phyloP scores from a whole-genome alignment of 352 stramenopile species.

The Globisporangium camurandrum region DNA sequence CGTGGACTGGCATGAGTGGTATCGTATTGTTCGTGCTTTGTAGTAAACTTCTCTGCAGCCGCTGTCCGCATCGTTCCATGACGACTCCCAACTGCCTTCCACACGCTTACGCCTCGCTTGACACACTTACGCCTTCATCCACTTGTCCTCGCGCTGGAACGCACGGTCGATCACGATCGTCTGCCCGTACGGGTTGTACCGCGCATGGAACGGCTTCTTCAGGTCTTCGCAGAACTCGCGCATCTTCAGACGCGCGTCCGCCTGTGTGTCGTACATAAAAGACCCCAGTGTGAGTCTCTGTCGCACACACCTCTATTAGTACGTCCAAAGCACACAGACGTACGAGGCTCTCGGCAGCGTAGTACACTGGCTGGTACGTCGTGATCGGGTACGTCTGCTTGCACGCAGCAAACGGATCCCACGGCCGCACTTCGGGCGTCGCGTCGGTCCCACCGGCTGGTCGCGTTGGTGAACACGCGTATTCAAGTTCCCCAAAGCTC shows the following conservation, averaged over 20 bases:
- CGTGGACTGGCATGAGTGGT: no score
- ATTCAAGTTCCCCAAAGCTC: conserved; percentile 96
- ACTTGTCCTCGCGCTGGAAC: conserved; percentile 53
- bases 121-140: conserved; percentile 20
- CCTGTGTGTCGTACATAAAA: no score
- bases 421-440: conserved; percentile 88
- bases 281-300: no score
- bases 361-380: conserved; percentile 96
- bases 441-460: conserved; percentile 45
- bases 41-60: no score
- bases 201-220: conserved; percentile 92
- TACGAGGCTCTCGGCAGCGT: conserved; percentile 92
- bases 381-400: conserved; percentile 96
- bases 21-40: no score
- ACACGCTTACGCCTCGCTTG: no score
- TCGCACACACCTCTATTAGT: background rate
- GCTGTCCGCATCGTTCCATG: no score
- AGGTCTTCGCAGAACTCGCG: conserved; percentile 93
- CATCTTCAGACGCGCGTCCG: conserved; percentile 92
- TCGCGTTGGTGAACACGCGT: conserved; percentile 79
- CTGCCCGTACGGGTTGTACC: conserved; percentile 92
- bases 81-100: no score
- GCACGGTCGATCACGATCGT: conserved; percentile 76
- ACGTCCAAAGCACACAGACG: conserved; percentile 8
- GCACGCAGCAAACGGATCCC: conserved; percentile 91